Percentiles rank a stretch among this genome's conserved stretches.
Evolutionary conservation across 2,329 filamentous ascomycete genomes (phyloP).

Genomic region (Ophiostoma novo-ulmi): DNA sequence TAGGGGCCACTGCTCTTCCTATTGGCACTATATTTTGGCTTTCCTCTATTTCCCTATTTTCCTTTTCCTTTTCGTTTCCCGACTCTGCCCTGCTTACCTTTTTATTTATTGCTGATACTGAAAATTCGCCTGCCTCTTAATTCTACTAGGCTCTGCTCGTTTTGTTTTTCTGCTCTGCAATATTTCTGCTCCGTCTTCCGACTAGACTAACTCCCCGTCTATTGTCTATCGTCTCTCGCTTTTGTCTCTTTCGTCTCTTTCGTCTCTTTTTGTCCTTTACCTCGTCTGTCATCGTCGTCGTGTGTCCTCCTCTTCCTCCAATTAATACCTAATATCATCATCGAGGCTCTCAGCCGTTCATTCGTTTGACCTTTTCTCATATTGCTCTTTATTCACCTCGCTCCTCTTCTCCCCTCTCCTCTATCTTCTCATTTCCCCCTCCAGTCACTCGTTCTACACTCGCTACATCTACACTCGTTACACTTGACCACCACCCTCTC

Average conservation of each 20-base stretch:
- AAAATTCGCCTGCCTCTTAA: neutral
- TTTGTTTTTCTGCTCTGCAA: neutral
- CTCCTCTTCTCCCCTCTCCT: neutral
- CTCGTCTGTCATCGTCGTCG: constrained; percentile 8
- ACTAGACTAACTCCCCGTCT: neutral
- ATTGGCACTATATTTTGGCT: neutral
- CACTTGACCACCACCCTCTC: neutral
- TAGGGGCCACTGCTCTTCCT: constrained; percentile 5
- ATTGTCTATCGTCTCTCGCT: neutral
- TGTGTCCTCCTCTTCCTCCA: neutral
- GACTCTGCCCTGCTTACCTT: neutral
- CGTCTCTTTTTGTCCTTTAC: neutral
- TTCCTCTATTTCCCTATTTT: neutral
- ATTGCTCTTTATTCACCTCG: neutral
- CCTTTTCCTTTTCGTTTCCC: constrained; percentile 5
- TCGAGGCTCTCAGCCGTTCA: constrained; percentile 1
- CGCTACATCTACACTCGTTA: constrained; percentile 3
- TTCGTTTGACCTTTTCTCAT: constrained; percentile 6
- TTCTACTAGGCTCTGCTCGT: neutral
- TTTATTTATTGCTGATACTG: neutral
- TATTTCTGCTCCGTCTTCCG: neutral
- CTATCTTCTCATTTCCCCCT: neutral
- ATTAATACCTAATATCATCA: neutral
- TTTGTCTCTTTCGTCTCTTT: neutral
- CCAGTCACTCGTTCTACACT: neutral